Conservation (phyloP, 2,329 filamentous ascomycete species). For the Ambrosiella xylebori region DNA sequence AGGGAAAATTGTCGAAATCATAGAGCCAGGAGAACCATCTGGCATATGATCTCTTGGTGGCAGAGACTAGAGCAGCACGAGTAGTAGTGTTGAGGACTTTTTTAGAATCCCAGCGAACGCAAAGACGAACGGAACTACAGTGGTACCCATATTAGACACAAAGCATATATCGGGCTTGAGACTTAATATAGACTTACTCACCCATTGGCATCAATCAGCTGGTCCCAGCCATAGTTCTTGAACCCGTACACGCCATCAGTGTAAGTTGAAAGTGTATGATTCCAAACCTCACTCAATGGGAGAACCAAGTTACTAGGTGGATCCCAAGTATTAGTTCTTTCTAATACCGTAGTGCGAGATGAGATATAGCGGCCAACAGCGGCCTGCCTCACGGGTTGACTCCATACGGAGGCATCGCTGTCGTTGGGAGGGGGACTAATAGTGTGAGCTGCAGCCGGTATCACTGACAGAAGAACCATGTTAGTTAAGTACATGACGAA, state of each 20-base stretch:
- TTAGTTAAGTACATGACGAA: neutral
- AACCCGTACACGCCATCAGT: conserved; percentile 16
- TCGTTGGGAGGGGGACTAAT: neutral
- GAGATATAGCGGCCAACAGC: neutral
- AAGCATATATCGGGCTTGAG: too few species aligned
- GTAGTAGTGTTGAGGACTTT: conserved; percentile 22
- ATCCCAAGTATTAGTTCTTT: conserved; percentile 15
- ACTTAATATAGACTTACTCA: conserved; percentile 10
- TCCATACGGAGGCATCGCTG: neutral
- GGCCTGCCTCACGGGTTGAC: neutral
- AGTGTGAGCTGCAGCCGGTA: neutral
- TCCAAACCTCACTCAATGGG: conserved; percentile 20
- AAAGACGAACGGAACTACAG: conserved; percentile 20
- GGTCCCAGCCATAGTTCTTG: conserved; percentile 22
- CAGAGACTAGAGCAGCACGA: conserved; percentile 21
- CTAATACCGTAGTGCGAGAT: neutral
- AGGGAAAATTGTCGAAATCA: conserved; percentile 28
- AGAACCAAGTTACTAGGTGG: conserved; percentile 17
- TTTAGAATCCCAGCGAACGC: conserved; percentile 28
- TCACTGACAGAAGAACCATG: neutral
- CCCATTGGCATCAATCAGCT: conserved; percentile 19
- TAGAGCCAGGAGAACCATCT: conserved; percentile 27
- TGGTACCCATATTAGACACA: neutral
- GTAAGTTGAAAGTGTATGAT: conserved; percentile 19
- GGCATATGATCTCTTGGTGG: conserved; percentile 21